Evolutionary conservation across 306 rosid species (phyloP).

Genomic region (Ochetophila trinervis): DNA sequence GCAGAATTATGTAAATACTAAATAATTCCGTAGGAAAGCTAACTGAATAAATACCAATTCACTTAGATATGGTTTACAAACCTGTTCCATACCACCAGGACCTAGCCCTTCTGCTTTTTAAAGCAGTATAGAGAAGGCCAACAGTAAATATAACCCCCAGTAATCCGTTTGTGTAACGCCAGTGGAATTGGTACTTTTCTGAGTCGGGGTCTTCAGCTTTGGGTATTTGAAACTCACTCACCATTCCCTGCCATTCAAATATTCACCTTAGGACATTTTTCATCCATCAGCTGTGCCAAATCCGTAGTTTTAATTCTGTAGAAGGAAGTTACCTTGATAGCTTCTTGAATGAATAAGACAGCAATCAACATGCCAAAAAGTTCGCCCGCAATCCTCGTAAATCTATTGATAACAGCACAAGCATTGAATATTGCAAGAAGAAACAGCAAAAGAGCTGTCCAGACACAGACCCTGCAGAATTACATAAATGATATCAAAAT

Average conservation of each 20-base stretch:
- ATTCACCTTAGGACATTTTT: conserved; percentile 2
- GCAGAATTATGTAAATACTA: conserved; percentile 11
- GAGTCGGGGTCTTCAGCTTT: conserved; percentile 38
- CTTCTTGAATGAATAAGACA: conserved; percentile 80
- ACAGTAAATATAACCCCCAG: conserved; percentile 65
- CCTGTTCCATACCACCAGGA: conserved; percentile 87
- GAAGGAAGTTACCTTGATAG: conserved; percentile 59
- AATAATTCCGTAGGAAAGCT: background rate
- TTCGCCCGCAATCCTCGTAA: conserved; percentile 85
- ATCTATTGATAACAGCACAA: conserved; percentile 58
- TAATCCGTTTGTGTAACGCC: conserved; percentile 75
- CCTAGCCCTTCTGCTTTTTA: conserved; percentile 80
- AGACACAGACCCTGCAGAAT: conserved; percentile 73
- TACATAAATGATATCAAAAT: conserved; percentile 18
- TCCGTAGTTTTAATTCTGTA: background rate
- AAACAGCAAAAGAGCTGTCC: conserved; percentile 75
- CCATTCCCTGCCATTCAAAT: conserved; percentile 53
- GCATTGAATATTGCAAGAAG: conserved; percentile 79
- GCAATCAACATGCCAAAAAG: conserved; percentile 84
- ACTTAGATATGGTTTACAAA: conserved; percentile 28
- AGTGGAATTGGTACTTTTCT: conserved; percentile 49
- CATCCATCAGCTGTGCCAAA: background rate
- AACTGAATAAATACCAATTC: background rate
- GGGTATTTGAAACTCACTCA: conserved; percentile 62
- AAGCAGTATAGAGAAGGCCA: conserved; percentile 69